phyloP scores from a whole-genome alignment of 768 basidiomycete genomes.

The Amanita fuliginea region DNA sequence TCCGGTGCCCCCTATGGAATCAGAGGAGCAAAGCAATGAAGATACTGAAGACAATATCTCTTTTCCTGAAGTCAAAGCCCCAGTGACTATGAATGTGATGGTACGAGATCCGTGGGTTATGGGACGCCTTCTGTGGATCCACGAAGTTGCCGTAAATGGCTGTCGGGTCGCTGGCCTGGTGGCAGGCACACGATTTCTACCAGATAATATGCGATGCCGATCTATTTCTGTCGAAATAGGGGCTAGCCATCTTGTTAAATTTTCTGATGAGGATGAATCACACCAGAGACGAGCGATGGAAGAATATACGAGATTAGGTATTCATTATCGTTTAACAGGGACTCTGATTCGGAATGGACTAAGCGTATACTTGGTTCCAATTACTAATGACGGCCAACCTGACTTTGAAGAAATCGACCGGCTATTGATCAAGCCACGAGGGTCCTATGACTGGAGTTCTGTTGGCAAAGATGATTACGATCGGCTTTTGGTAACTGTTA shows the following conservation, averaged over 20 bases:
- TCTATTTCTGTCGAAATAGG: conserved; percentile 22
- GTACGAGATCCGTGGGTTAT: conserved; percentile 63
- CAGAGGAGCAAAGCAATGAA: conserved; percentile 35
- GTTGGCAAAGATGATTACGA: conserved; percentile 39
- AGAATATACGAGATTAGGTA: conserved; percentile 50
- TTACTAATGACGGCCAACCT: conserved; percentile 35
- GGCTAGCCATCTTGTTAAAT: conserved; percentile 22
- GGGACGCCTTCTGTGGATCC: conserved; percentile 48
- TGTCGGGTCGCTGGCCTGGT: conserved; percentile 47
- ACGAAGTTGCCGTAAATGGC: conserved; percentile 44
- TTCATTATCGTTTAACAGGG: conserved; percentile 54
- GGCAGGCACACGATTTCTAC: conserved; percentile 47
- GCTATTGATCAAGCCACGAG: conserved; percentile 37
- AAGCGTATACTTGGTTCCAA: conserved; percentile 57
- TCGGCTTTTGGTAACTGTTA: conserved; percentile 43
- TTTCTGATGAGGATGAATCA: conserved; percentile 34
- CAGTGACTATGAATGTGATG: conserved; percentile 43
- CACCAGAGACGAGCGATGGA: conserved; percentile 42
- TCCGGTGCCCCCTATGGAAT: conserved; percentile 37
- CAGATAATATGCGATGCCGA: conserved; percentile 29
- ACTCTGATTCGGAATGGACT: conserved; percentile 40
- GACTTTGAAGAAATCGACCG: conserved; percentile 49
- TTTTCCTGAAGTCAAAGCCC: conserved; percentile 31
- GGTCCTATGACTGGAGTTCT: conserved; percentile 43
- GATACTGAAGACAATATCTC: conserved; percentile 42